Percentiles rank a stretch among this genome's conserved stretches.
phyloP scores from a whole-genome alignment of 2,329 filamentous ascomycete genomes.

The Lachnellula suecica region DNA sequence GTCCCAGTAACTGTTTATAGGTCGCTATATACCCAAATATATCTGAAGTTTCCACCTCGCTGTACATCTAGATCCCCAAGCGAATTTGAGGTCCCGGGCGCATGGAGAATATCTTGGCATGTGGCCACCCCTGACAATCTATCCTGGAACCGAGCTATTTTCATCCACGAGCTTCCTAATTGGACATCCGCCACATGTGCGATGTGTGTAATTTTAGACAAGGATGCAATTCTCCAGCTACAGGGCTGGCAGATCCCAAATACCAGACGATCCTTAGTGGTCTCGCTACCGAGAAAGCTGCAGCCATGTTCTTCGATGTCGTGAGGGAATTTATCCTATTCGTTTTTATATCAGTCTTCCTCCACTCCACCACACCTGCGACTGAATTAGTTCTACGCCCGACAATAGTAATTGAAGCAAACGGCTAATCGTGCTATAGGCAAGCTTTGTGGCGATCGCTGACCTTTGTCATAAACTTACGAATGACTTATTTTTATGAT shows the following conservation, averaged over 20 bases:
- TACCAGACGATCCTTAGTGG: background rate
- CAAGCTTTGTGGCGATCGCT: too few relatives aligned
- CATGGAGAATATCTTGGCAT: too few relatives aligned
- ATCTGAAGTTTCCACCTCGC: background rate
- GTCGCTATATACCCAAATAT: slow-evolving; percentile 25
- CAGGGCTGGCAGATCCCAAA: background rate
- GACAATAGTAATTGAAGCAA: background rate
- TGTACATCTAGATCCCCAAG: background rate
- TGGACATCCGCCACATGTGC: background rate
- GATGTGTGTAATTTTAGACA: background rate
- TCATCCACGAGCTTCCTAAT: background rate
- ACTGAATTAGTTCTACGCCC: background rate
- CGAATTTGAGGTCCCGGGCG: too few relatives aligned
- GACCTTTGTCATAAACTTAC: too few relatives aligned
- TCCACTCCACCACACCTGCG: background rate
- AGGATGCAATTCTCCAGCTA: background rate
- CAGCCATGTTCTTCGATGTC: background rate
- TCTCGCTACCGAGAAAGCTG: background rate
- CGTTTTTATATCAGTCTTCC: too few relatives aligned
- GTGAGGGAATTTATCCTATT: background rate
- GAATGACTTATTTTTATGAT: too few relatives aligned
- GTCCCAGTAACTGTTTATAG: slow-evolving; percentile 26
- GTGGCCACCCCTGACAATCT: background rate
- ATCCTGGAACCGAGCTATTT: background rate
- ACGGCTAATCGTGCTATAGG: background rate